Percentiles rank a stretch among this genome's conserved stretches.
Conservation (phyloP, 2,329 filamentous ascomycete genomes). For the Penicillium italicum region DNA sequence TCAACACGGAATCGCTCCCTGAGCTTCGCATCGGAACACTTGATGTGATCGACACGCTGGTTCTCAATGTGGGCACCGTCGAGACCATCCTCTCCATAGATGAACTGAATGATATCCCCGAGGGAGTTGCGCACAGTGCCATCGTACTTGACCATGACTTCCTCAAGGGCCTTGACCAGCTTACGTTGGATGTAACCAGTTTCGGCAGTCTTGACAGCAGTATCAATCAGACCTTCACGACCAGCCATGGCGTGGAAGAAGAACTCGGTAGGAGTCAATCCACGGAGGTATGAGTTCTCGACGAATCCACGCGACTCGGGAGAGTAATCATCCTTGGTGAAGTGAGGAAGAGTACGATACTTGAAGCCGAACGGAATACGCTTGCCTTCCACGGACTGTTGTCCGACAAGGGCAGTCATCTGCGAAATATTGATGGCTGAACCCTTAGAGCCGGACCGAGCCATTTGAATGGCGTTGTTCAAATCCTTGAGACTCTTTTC, state of each 20-base stretch:
- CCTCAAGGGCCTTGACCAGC: slow-evolving; percentile 95
- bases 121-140: slow-evolving; percentile 95
- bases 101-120: slow-evolving; percentile 93
- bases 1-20: slow-evolving; percentile 80
- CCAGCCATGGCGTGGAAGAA: slow-evolving; percentile 99
- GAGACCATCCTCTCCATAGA: slow-evolving; percentile 95
- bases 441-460: slow-evolving; percentile 93
- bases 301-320: slow-evolving; percentile 96
- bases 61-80: slow-evolving; percentile 93
- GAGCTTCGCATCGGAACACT: slow-evolving; percentile 72
- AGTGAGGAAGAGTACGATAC: slow-evolving; percentile 93
- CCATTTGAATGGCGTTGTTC: slow-evolving; percentile 97
- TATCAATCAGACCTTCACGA: slow-evolving; percentile 99
- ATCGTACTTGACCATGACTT: slow-evolving; percentile 96
- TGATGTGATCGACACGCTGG: slow-evolving; percentile 82
- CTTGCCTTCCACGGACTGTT: slow-evolving; percentile 97
- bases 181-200: slow-evolving; percentile 99
- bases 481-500: slow-evolving; percentile 89
- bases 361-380: slow-evolving; percentile 99
- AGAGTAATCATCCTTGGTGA: slow-evolving; percentile 98
- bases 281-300: slow-evolving; percentile 96
- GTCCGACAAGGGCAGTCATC: slow-evolving; percentile 96
- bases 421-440: slow-evolving; percentile 99
- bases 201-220: slow-evolving; percentile 97
- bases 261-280: slow-evolving; percentile 91